These are phyloP conservation scores for Salvia splendens DNA, from an alignment of 257 asterid species.

Conservation along the genomic window DNA sequence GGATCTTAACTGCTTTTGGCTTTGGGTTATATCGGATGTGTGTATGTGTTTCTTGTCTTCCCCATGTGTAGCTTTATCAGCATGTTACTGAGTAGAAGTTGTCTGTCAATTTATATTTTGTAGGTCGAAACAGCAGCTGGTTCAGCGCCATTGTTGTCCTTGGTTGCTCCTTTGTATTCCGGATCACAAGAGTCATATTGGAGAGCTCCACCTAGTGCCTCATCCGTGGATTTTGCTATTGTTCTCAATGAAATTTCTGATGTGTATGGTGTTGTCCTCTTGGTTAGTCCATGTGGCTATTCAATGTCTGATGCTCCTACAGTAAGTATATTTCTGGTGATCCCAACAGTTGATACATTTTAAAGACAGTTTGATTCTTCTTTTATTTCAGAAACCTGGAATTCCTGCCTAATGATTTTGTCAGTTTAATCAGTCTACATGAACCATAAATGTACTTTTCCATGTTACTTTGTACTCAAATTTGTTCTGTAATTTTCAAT, in stretches of 20 bases:
- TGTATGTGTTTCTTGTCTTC: conserved; percentile 1
- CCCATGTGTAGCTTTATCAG: conserved; percentile 14
- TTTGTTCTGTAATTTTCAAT: not conserved
- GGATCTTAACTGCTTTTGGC: conserved; percentile 24
- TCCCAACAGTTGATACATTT: conserved; percentile 26
- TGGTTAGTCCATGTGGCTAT: conserved; percentile 94
- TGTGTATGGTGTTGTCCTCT: conserved; percentile 84
- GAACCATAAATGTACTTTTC: conserved; percentile 9
- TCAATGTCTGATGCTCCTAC: conserved; percentile 82
- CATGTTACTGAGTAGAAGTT: conserved; percentile 29
- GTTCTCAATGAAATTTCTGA: conserved; percentile 79
- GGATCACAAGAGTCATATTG: conserved; percentile 76
- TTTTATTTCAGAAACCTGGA: conserved; percentile 20
- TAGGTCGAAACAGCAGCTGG: conserved; percentile 90
- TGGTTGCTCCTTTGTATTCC: conserved; percentile 73
- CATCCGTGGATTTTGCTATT: conserved; percentile 80
- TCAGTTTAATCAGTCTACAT: conserved; percentile 18
- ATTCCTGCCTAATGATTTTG: conserved; percentile 12
- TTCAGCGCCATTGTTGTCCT: conserved; percentile 78
- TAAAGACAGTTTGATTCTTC: conserved; percentile 16
- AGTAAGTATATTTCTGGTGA: conserved; percentile 58
- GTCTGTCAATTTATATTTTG: conserved; percentile 33
- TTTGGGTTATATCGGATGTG: conserved; percentile 16
- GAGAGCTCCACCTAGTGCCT: conserved; percentile 79
- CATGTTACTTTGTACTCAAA: conserved; percentile 15